Conservation (phyloP, 768 basidiomycete genomes). For the Holtermanniella nyarrowii region DNA sequence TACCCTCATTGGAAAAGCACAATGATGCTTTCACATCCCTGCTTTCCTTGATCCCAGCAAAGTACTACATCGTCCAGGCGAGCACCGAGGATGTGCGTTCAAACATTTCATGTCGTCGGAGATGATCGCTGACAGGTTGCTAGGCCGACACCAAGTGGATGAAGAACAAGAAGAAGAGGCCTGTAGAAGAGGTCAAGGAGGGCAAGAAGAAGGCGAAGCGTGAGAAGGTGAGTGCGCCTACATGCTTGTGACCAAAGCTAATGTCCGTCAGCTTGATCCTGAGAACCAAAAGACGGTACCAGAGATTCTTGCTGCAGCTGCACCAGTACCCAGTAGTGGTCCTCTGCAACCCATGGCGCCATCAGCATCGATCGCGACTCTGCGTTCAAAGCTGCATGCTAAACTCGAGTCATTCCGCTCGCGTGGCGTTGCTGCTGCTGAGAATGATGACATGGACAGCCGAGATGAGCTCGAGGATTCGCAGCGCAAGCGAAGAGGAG, state of each 20-base stretch:
- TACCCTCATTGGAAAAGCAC: constrained; percentile 56
- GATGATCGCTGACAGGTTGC: constrained; percentile 1
- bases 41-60: constrained; percentile 74
- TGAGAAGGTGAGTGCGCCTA: constrained; percentile 54
- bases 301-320: constrained; percentile 47
- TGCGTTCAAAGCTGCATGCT: constrained; percentile 29
- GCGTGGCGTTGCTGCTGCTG: constrained; percentile 22
- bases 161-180: constrained; percentile 71
- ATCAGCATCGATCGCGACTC: constrained; percentile 28
- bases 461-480: constrained; percentile 77
- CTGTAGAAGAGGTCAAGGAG: constrained; percentile 79
- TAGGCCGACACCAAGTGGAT: constrained; percentile 42
- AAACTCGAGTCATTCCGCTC: constrained; percentile 32
- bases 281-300: constrained; percentile 69
- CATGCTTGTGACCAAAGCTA: not conserved
- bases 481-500: constrained; percentile 61
- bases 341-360: constrained; percentile 29
- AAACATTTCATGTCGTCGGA: not conserved
- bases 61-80: constrained; percentile 67
- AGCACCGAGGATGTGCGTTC: constrained; percentile 55
- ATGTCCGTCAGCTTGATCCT: constrained; percentile 65
- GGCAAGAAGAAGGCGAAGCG: constrained; percentile 77
- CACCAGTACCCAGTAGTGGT: constrained; percentile 1
- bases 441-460: constrained; percentile 46
- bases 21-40: constrained; percentile 77